Percentiles rank a stretch among this genome's conserved stretches.
Conservation (phyloP, 2,329 filamentous ascomycete species). For the Talaromyces sp. region DNA sequence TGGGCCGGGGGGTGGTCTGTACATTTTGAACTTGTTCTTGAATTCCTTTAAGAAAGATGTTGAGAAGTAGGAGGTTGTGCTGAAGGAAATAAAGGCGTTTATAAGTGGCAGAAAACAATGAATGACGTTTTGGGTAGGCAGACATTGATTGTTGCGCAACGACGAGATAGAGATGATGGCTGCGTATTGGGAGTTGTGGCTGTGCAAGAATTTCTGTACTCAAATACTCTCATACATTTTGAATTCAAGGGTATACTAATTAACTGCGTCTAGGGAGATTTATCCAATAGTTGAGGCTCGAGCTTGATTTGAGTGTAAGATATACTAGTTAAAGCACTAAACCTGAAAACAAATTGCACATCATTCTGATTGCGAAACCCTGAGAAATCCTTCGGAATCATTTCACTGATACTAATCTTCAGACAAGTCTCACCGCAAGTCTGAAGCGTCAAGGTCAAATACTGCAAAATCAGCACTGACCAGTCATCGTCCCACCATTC, state of each 20-base stretch:
- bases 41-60: background rate
- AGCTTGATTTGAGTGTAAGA: background rate
- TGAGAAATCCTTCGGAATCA: background rate
- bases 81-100: background rate
- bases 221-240: background rate
- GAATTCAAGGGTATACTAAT: background rate
- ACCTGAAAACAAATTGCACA: background rate
- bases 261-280: background rate
- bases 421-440: background rate
- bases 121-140: background rate
- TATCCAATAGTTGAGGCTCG: background rate
- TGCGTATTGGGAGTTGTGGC: background rate
- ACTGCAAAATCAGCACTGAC: background rate
- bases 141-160: background rate
- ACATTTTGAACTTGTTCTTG: slow-evolving; percentile 2
- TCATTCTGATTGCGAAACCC: background rate
- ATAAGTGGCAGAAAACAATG: background rate
- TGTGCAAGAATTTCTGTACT: background rate
- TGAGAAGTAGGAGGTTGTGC: background rate
- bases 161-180: background rate
- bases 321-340: background rate
- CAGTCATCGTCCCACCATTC: slow-evolving; percentile 18
- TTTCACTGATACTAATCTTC: background rate
- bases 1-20: slow-evolving; percentile 11
- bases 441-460: background rate